Evolutionary conservation across 1,139 yeast species (phyloP), one percentile per base, ranked within the genome.

Genomic region (Saccharomycopsis phalli): DNA sequence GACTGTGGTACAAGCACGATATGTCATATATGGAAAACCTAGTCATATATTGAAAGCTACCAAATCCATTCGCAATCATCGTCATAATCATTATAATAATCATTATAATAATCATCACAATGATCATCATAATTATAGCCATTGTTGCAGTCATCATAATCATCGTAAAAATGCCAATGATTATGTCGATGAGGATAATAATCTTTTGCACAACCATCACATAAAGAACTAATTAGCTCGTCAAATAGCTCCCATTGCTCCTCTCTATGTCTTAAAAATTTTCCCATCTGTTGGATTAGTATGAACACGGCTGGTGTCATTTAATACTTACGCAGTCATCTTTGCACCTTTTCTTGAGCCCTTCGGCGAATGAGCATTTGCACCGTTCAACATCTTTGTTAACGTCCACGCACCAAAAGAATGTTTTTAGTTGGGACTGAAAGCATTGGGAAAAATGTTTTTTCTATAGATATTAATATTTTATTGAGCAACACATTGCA

Each of bases 351-450:
- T 22, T 22, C 10, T 10, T 22, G 10, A 22, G 8, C 25, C 8
- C 6, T 22, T 6, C 25, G 8, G 8, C 25, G 10, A 22, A 22
- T 22, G 8, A 6, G 25, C 25, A 22, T 22, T 10, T 6, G 10
- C 25, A 22, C 6, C 6, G 6, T 22, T 6, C 10, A 10, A 10
- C 25, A 22, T 22, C 25, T 22, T 22, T 22, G 8, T 6, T 6
- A 11, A 11, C n/a, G n/a, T 28, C 31, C 7, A 28, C 18, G n/a
- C 31, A 28, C 31, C 31, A 28, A 17, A 28, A 28, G 18, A 28
- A 28, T 11, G 18, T 6, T 11, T 28, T 28, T 7, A 28, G 10
- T 17, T 28, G 31, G n/a, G 6, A 6, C n/a, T 11, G 6, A 28
- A 13, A 28, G n/a, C 31, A 28, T 11, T 28, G 11, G 5, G 7